These are phyloP conservation scores for Chytriomyces hyalinus DNA, from an alignment of 192 early-diverging fungal species.

Conservation along the genomic window DNA sequence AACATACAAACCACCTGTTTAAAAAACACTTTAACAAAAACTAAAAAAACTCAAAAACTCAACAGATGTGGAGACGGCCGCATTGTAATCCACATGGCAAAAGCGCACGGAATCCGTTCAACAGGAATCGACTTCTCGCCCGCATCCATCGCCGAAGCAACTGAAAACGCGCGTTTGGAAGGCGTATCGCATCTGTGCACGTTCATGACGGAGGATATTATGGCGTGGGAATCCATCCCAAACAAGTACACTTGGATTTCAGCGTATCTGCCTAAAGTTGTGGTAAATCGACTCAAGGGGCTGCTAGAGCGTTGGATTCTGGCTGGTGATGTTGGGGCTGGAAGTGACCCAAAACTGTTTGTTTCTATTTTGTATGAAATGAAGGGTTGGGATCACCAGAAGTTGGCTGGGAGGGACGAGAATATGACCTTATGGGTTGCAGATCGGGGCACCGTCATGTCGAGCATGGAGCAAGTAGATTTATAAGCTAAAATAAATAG, in stretches of 20 bases:
- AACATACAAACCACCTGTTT: no score
- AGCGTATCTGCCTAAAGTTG: background rate
- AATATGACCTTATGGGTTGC: slow-evolving; percentile 20
- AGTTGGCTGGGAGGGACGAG: slow-evolving; percentile 1
- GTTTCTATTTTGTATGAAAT: slow-evolving; percentile 14
- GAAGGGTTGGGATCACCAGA: slow-evolving; percentile 8
- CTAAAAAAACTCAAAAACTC: background rate
- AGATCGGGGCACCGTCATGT: slow-evolving; percentile 6
- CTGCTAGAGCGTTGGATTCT: slow-evolving; percentile 4
- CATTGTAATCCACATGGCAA: slow-evolving; percentile 12
- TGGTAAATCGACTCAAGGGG: background rate
- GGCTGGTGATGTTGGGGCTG: background rate
- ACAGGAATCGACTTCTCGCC: slow-evolving; percentile 1
- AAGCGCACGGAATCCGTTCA: background rate
- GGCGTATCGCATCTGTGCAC: slow-evolving; percentile 3
- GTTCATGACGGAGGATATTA: slow-evolving; percentile 1
- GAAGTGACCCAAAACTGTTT: background rate
- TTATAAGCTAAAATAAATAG: no score
- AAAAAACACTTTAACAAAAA: no score
- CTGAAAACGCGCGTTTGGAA: background rate
- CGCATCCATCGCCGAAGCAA: slow-evolving; percentile 5
- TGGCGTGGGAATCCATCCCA: slow-evolving; percentile 3
- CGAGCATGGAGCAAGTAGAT: no score
- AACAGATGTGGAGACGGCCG: slow-evolving; percentile 6
- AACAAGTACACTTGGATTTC: slow-evolving; percentile 6